Evolutionary conservation across 2,329 filamentous ascomycete species (phyloP).

Genomic region (Xylaria arbuscula): DNA sequence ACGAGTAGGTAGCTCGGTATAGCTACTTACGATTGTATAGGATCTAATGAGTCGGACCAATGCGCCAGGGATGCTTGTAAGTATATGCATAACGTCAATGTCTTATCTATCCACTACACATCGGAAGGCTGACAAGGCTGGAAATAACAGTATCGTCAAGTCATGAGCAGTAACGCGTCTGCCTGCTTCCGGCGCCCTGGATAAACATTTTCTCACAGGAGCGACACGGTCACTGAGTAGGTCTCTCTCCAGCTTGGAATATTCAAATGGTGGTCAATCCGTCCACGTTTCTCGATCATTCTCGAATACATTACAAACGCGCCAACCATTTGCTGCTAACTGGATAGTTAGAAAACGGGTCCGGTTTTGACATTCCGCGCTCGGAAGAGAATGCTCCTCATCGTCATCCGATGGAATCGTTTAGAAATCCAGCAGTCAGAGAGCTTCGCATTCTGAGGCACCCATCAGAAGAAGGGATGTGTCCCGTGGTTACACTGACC

Average conservation of each 20-base stretch:
- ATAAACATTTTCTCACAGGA: background rate
- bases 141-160: background rate
- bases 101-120: background rate
- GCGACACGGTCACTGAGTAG: background rate
- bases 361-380: background rate
- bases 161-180: background rate
- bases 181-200: background rate
- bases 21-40: background rate
- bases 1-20: conserved; percentile 6
- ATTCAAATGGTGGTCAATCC: background rate
- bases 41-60: background rate
- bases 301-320: background rate
- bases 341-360: background rate
- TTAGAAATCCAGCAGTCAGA: conserved; percentile 3
- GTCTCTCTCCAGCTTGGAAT: background rate
- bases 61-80: background rate
- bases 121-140: conserved; percentile 31
- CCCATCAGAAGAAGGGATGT: conserved; percentile 5
- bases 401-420: conserved; percentile 10
- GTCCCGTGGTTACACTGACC: conserved; percentile 31
- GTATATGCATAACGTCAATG: background rate
- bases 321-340: background rate
- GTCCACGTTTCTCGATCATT: background rate
- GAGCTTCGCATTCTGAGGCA: background rate
- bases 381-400: background rate